phyloP scores from a whole-genome alignment of 495 filamentous ascomycete genomes.

The Letharia columbiana region DNA sequence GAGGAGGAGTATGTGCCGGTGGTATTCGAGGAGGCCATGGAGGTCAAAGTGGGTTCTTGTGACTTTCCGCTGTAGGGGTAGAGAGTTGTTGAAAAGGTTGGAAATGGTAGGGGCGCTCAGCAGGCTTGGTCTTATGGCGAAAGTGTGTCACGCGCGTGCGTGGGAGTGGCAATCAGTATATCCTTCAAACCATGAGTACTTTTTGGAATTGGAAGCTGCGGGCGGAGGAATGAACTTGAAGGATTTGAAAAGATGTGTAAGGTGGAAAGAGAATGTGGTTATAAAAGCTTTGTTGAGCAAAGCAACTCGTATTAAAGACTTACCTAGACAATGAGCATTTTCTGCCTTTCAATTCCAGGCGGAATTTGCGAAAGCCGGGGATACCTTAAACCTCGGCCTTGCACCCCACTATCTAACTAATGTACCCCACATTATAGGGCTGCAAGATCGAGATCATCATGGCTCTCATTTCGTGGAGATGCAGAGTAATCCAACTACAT shows the following conservation, averaged over 20 bases:
- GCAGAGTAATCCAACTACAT: background rate
- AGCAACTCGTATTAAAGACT: background rate
- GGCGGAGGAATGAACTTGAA: background rate
- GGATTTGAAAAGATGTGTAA: background rate
- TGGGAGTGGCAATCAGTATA: background rate
- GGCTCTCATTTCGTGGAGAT: background rate
- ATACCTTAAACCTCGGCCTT: background rate
- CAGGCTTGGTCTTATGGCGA: background rate
- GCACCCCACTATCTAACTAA: background rate
- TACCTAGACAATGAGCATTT: background rate
- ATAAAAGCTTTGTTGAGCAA: background rate
- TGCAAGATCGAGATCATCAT: background rate
- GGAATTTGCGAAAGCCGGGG: background rate
- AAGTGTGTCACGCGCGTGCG: background rate
- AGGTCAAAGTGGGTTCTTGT: background rate
- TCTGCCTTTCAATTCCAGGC: background rate
- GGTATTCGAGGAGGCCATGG: slow-evolving; percentile 12
- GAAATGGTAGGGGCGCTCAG: background rate
- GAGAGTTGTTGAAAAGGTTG: background rate
- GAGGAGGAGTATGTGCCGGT: slow-evolving; percentile 7
- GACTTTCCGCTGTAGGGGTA: background rate
- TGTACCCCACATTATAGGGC: slow-evolving; percentile 1
- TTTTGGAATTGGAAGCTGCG: background rate
- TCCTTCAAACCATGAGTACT: background rate
- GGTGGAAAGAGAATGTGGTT: background rate